Conservation (phyloP, 2,329 filamentous ascomycete species). For the Calonectria hongkongensis region DNA sequence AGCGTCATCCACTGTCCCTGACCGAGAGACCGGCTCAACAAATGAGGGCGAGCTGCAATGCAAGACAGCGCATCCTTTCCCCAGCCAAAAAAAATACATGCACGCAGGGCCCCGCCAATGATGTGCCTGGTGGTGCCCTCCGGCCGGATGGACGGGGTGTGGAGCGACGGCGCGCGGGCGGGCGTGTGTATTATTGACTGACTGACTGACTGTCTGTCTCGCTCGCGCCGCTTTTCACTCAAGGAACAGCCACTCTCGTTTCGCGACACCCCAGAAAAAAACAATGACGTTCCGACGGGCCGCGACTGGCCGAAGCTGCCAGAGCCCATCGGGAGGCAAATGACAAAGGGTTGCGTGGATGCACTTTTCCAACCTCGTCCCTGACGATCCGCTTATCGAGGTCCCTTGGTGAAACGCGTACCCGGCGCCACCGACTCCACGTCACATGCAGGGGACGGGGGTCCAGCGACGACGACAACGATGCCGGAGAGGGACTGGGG, state of each 20-base stretch:
- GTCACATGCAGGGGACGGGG: conserved; percentile 49
- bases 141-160: conserved; percentile 1
- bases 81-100: neutral
- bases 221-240: too few species aligned
- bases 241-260: neutral
- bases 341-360: conserved; percentile 22
- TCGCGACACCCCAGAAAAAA: neutral
- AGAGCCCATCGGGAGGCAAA: conserved; percentile 16
- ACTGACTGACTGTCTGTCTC: neutral
- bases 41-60: neutral
- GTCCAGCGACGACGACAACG: neutral
- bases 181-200: neutral
- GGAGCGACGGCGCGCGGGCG: neutral
- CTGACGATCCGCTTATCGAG: conserved; percentile 50
- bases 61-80: conserved; percentile 15
- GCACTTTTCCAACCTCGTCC: conserved; percentile 43
- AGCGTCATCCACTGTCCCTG: conserved; percentile 11
- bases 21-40: conserved; percentile 14
- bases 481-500: neutral
- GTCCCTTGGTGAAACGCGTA: conserved; percentile 49
- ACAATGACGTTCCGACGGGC: conserved; percentile 4
- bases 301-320: conserved; percentile 17
- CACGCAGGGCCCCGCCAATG: neutral
- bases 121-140: too few species aligned
- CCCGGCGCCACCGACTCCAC: conserved; percentile 52